These are phyloP conservation scores for Aegilops bicornis DNA, from an alignment of 176 grass and related monocot genomes.

Conservation along the genomic window DNA sequence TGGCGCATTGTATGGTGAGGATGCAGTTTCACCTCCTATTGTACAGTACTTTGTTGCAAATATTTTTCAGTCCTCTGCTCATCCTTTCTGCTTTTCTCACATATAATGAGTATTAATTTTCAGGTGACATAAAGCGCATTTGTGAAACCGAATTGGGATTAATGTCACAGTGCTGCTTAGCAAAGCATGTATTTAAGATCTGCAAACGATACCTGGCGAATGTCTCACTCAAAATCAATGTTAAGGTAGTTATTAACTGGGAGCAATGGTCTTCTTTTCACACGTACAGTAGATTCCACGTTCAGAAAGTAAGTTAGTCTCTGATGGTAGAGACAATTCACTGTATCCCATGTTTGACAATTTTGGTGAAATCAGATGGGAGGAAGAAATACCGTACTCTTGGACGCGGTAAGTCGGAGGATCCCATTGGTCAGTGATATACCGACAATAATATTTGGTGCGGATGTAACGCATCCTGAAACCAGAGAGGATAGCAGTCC, in stretches of 20 bases:
- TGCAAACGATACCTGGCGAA: slow-evolving; percentile 73
- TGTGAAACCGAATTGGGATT: slow-evolving; percentile 78
- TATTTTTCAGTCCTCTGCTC: not conserved
- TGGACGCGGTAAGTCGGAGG: slow-evolving; percentile 66
- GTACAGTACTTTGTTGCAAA: not conserved
- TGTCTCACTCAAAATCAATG: slow-evolving; percentile 83
- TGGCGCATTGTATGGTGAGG: slow-evolving; percentile 69
- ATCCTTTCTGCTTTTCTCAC: not conserved
- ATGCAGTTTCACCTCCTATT: not conserved
- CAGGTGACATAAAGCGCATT: slow-evolving; percentile 78
- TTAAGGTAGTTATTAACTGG: slow-evolving; percentile 45
- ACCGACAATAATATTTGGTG: slow-evolving; percentile 77
- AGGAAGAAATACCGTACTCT: slow-evolving; percentile 76
- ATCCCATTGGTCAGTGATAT: slow-evolving; percentile 75
- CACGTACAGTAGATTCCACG: not conserved
- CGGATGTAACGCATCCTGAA: slow-evolving; percentile 82
- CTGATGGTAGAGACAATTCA: not conserved
- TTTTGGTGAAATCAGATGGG: slow-evolving; percentile 53
- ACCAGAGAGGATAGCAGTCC: slow-evolving; percentile 69
- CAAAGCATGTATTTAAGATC: slow-evolving; percentile 80
- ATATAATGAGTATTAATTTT: not conserved
- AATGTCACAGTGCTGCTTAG: slow-evolving; percentile 68
- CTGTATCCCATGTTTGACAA: slow-evolving; percentile 1
- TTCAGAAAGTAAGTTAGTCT: not conserved
- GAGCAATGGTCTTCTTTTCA: not conserved